Base-by-base conservation (phyloP, 345 rosid genomes). In the Erodium maritimum region DNA sequence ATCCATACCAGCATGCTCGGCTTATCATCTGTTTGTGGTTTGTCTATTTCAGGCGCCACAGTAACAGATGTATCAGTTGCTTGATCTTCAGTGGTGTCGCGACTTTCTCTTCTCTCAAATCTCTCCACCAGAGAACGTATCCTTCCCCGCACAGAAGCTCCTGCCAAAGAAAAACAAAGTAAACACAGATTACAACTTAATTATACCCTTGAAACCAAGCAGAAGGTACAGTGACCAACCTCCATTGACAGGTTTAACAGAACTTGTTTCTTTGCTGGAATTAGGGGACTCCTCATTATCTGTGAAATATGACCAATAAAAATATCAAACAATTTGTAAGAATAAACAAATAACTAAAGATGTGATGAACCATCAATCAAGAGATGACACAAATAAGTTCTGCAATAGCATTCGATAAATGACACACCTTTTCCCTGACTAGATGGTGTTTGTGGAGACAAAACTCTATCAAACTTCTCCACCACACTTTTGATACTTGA, bases 71-170 rank as follows among this genome's bases (percentile, higher is more conserved):
- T 29, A 58, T 29, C 33, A 55, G 59, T 58, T 37, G 52, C 70
- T 24, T 23, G 56, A 45, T 60, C 62, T 42, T 58, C 67, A 18
- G 19, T 1, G 1, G 54, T 17, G 25, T 50, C 48, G 22, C 23
- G 48, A 33, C 59, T 57, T 18, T 19, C 52, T 23, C 54, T 55
- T 50, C 50, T 53, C 55, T 93, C 99, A 79, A 93, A 93, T 75
- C 74, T 87, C 80, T 90, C 99, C 56, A 93, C 99, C 67, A 93
- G 79, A 50, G 82, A 51, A 45, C 99, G 96, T 5, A 95, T 93
- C 74, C 95, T 77, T 71, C 99, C 99, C 13, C 70, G 74, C 66
- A 87, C 85, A 59, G 89, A 91, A 37, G 91, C 94, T 74, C 89
- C 99, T 93, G 84, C 82, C 72, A 80, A 64, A 64, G 65, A 37